Evolutionary conservation across 306 rosid genomes (phyloP), one percentile per base, ranked within the genome.

Genomic region (Prunus dulcis): DNA sequence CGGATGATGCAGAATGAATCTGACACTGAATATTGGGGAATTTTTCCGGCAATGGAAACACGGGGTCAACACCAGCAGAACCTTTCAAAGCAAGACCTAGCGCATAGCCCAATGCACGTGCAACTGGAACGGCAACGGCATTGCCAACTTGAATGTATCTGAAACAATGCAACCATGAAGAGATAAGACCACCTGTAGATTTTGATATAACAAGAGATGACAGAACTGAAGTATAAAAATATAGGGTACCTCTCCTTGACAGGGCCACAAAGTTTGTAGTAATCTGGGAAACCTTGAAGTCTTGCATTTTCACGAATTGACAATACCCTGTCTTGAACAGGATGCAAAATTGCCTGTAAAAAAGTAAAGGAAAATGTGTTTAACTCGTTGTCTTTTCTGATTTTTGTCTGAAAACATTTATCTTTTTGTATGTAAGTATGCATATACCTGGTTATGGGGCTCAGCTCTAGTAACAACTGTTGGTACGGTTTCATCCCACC

Each of bases 111-210:
- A 93, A 73, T 1, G 91, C 96, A 47, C 93, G 75, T 4, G 93
- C 90, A 1, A 91, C 98, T 0, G 97, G 98, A 55, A 93, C 90
- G 2, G 98, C 97, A 2, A 93, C 98, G 0, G 98, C 98, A 76
- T 93, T 93, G 11, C 98, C 98, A 34, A 91, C 93, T 83, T 94
- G 98, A 18, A 85, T 87, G 70, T 94, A 94, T 80, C 98, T 94
- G 66, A 64, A 79, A 72, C 14, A 9, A n/a, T 18, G 13, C 25
- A 15, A 45, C 14, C 14, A 25, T 1, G 5, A 76, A 10, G 4
- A 23, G 12, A 6, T 38, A 6, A 30, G 12, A 47, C 9, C 38
- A 43, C 22, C 17, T 10, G 3, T 41, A 13, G 19, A 11, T 12
- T 22, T 4, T 38, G 18, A 30, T 15, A 19, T 3, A 14, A 9